phyloP scores from a whole-genome alignment of 2,329 filamentous ascomycete genomes.

The Colletotrichum falcatum region DNA sequence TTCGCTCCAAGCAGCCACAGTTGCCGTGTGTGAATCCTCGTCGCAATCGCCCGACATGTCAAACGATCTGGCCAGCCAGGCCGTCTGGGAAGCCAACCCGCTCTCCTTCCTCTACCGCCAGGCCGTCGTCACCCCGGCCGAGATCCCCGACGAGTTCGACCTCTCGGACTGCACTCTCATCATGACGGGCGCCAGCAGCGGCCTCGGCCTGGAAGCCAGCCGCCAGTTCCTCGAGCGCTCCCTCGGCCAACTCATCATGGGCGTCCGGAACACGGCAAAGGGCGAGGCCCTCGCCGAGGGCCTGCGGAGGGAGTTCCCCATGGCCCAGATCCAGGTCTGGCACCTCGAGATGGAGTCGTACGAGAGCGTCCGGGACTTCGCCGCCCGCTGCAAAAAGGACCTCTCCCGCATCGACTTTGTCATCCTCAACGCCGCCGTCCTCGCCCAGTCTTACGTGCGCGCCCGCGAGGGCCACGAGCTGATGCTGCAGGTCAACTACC shows the following conservation, averaged over 20 bases:
- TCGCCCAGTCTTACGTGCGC: conserved; percentile 18
- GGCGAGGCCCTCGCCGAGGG: conserved; percentile 45
- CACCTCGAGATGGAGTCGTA: conserved; percentile 41
- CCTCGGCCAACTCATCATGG: conserved; percentile 54
- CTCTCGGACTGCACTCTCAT: conserved; percentile 49
- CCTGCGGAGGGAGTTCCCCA: conserved; percentile 35
- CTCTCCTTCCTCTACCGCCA: conserved; percentile 38
- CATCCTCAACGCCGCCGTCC: conserved; percentile 42
- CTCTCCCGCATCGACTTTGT: conserved; percentile 36
- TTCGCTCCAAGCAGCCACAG: neutral
- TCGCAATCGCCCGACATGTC: conserved; percentile 27
- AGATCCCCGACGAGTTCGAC: conserved; percentile 32
- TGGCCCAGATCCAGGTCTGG: conserved; percentile 39
- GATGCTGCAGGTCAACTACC: conserved; percentile 46
- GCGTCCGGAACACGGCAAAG: conserved; percentile 50
- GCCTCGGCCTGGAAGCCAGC: conserved; percentile 56
- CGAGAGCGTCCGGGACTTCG: conserved; percentile 38
- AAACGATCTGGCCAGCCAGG: conserved; percentile 34
- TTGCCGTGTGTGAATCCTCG: neutral
- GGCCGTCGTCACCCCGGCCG: conserved; percentile 30
- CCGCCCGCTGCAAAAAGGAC: conserved; percentile 21
- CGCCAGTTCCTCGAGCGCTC: conserved; percentile 52
- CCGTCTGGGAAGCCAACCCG: conserved; percentile 37
- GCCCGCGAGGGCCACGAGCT: conserved; percentile 44
- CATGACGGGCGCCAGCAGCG: conserved; percentile 58